Evolutionary conservation across 139 green algal genomes (phyloP).

Genomic region (Ettlia oleoabundans): DNA sequence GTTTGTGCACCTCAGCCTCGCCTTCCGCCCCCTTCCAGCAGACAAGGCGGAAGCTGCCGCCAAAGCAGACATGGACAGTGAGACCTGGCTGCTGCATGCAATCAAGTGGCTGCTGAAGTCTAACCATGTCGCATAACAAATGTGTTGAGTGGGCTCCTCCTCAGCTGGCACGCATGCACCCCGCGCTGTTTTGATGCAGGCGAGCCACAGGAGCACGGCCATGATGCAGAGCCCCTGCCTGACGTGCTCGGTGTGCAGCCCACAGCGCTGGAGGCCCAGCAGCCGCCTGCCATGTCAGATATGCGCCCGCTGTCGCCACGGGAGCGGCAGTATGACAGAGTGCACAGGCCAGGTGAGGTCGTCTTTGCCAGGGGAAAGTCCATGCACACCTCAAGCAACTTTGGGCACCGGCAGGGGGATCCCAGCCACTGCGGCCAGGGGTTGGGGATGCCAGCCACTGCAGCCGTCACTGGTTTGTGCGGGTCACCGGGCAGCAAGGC

Average conservation of each 20-base stretch:
- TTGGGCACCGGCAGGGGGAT: too few species aligned
- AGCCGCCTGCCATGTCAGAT: neutral
- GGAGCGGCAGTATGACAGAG: neutral
- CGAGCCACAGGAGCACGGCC: conserved; percentile 1
- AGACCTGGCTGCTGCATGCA: too few species aligned
- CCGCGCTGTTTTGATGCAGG: neutral
- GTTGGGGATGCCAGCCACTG: too few species aligned
- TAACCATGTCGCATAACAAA: too few species aligned
- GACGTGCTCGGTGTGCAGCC: neutral
- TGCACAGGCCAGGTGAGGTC: conserved; percentile 12
- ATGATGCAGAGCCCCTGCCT: conserved; percentile 2
- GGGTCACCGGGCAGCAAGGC: too few species aligned
- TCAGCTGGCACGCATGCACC: too few species aligned
- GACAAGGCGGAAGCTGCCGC: neutral
- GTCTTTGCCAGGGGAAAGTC: too few species aligned
- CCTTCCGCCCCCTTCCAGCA: neutral
- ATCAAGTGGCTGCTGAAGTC: too few species aligned
- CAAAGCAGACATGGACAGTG: neutral
- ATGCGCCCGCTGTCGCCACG: neutral
- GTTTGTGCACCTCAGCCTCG: neutral
- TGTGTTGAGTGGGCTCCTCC: too few species aligned
- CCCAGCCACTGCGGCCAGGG: too few species aligned
- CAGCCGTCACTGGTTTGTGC: too few species aligned
- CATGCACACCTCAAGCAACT: too few species aligned
- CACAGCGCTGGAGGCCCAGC: neutral